phyloP scores from a whole-genome alignment of 2,329 filamentous ascomycete species.

The Fonsecaea pedrosoi region DNA sequence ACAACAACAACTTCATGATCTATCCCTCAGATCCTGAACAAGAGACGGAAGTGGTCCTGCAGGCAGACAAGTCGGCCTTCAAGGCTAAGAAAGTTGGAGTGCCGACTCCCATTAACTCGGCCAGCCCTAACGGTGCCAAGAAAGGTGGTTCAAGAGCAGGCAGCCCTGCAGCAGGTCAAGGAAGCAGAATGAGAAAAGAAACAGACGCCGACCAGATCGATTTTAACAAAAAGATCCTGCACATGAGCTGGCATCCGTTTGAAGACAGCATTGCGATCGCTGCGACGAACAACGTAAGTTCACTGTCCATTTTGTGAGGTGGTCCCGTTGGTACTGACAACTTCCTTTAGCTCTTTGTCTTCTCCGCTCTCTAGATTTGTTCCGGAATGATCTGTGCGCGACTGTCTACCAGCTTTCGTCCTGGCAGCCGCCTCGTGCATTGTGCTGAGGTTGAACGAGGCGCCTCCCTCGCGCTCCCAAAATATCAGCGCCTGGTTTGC shows the following conservation, averaged over 20 bases:
- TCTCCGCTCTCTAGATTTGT: conserved; percentile 69
- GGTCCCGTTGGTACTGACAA: conserved; percentile 3
- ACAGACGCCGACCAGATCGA: conserved; percentile 99
- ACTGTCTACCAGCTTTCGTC: conserved; percentile 18
- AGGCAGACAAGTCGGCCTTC: conserved; percentile 98
- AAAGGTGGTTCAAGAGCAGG: conserved; percentile 86
- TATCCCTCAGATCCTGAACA: conserved; percentile 95
- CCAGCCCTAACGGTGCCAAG: conserved; percentile 75
- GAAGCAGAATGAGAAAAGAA: conserved; percentile 96
- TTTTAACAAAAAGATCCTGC: conserved; percentile 99
- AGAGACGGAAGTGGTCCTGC: conserved; percentile 95
- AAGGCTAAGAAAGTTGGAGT: conserved; percentile 99
- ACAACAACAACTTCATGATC: conserved; percentile 99
- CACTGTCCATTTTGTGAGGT: neutral
- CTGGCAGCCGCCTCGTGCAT: conserved; percentile 9
- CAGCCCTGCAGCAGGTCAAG: conserved; percentile 83
- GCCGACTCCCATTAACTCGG: conserved; percentile 91
- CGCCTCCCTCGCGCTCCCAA: neutral
- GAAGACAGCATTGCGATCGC: conserved; percentile 99
- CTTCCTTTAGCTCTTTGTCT: conserved; percentile 71
- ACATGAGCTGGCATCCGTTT: conserved; percentile 99
- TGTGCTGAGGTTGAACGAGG: conserved; percentile 9
- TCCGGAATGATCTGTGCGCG: conserved; percentile 6
- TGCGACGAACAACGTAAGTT: conserved; percentile 96
- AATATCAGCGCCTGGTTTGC: conserved; percentile 10